Evolutionary conservation across 805 yeast genomes (phyloP), one percentile per base, ranked within the genome.

Genomic region (Candida khao-thaluensis): DNA sequence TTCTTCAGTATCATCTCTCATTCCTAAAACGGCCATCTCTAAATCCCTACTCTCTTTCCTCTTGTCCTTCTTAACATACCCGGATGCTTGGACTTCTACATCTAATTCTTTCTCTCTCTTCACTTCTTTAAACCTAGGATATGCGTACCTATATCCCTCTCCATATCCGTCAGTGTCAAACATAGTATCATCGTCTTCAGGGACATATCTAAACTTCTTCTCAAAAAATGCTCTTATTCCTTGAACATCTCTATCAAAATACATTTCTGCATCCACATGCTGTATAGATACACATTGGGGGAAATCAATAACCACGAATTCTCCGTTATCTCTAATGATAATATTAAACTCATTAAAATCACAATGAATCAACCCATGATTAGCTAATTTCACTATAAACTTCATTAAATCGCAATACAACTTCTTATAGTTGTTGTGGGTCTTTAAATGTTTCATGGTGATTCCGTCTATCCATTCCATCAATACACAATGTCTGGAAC

Each of bases 311-410:
- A 93, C 96, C 15, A 90, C 83, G 53, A 89, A 87, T 35, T 86
- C 93, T 14, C 71, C 75, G 31, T 75, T 77, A 22, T 76, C 71
- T 46, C 84, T 84, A 21, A 88, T 81, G 76, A 93, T 87, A 50
- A 93, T 88, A 60, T 93, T 93, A 63, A 93, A 93, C 65, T 93
- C 99, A 61, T 93, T 93, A 68, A 82, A 93, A 69, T 93, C 99
- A 72, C 99, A 91, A 63, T 93, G 99, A 38, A 93, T 89, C 40
- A 93, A 71, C 1, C 99, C 99, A 50, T 82, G 77, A 53, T 85
- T 82, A 5, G 85, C 99, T 38, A 93, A 67, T 45, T 79, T 75
- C 10, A 90, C 95, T 15, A 85, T 82, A 55, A 93, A 90, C 41
- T 72, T 68, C 98, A 93, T 91, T 54, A 93, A 69, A 40, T 87